Evolutionary conservation across 345 rosid genomes (phyloP).

Genomic region (Brassica nigra): DNA sequence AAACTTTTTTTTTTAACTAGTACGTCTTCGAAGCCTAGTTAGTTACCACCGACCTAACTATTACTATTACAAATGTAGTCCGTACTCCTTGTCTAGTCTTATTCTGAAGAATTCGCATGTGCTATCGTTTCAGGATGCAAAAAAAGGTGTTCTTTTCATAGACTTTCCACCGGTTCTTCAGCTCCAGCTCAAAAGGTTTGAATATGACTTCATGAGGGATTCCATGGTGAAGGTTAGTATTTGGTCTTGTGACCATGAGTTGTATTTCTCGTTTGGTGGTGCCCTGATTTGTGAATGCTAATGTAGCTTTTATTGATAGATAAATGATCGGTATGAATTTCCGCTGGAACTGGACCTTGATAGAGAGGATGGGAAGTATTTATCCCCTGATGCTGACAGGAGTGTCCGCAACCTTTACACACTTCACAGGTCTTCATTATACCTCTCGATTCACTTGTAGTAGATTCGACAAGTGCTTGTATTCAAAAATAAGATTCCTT

Average conservation of each 20-base stretch:
- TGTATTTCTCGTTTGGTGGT: constrained; percentile 19
- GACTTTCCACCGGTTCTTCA: constrained; percentile 99
- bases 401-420: constrained; percentile 90
- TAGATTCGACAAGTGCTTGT: constrained; percentile 15
- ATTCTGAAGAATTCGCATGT: constrained; percentile 12
- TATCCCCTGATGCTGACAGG: constrained; percentile 91
- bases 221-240: constrained; percentile 90
- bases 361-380: constrained; percentile 74
- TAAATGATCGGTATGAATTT: constrained; percentile 95
- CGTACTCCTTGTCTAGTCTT: constrained; percentile 13
- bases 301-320: constrained; percentile 53
- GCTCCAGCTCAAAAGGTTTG: constrained; percentile 93
- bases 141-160: constrained; percentile 84
- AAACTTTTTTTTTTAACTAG: neutral
- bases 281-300: constrained; percentile 34
- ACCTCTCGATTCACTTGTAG: neutral
- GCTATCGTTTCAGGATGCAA: constrained; percentile 74
- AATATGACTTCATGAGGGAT: constrained; percentile 91
- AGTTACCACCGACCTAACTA: neutral
- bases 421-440: constrained; percentile 66
- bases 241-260: constrained; percentile 8
- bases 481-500: constrained; percentile 15
- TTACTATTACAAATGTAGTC: constrained; percentile 4
- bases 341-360: constrained; percentile 98
- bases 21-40: constrained; percentile 9